Percentiles rank a stretch among this genome's conserved stretches.
These are phyloP conservation scores for Clarkia xantiana DNA, from an alignment of 345 rosid species.

Conservation along the genomic window DNA sequence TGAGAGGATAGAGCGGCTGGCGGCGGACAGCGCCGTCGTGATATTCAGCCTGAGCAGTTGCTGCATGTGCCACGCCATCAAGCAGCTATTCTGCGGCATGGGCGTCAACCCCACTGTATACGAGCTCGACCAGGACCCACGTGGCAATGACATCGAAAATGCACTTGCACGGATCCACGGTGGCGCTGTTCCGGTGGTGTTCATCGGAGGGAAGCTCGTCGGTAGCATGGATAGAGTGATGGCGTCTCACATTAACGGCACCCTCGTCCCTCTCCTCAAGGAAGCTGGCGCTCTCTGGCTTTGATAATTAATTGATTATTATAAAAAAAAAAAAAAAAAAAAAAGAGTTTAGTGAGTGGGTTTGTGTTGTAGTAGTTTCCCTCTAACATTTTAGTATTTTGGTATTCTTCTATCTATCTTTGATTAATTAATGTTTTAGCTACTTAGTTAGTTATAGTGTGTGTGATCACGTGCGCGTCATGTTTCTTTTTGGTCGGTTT, in stretches of 20 bases:
- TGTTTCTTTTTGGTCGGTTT: too few relatives aligned
- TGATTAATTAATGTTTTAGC: too few relatives aligned
- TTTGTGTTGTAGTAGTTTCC: too few relatives aligned
- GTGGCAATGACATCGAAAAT: constrained; percentile 49
- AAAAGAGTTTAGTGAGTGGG: too few relatives aligned
- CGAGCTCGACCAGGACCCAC: constrained; percentile 77
- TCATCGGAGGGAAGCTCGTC: constrained; percentile 81
- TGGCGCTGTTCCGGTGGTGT: constrained; percentile 69
- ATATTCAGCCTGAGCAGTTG: constrained; percentile 78
- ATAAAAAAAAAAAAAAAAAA: too few relatives aligned
- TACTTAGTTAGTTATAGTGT: too few relatives aligned
- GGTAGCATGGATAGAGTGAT: constrained; percentile 88
- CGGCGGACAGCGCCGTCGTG: constrained; percentile 79
- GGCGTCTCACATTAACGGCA: constrained; percentile 86
- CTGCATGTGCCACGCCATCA: constrained; percentile 95
- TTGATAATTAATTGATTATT: constrained; percentile 11
- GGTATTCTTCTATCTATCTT: too few relatives aligned
- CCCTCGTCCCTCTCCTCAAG: constrained; percentile 90
- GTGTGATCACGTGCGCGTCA: too few relatives aligned
- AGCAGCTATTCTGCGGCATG: constrained; percentile 76
- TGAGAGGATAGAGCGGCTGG: constrained; percentile 51
- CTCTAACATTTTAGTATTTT: too few relatives aligned
- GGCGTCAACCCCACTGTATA: constrained; percentile 85
- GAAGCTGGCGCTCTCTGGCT: constrained; percentile 95
- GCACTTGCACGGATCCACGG: constrained; percentile 53